These are phyloP conservation scores for Linderniella brevidens DNA, from an alignment of 257 asterid genomes.

Conservation along the genomic window DNA sequence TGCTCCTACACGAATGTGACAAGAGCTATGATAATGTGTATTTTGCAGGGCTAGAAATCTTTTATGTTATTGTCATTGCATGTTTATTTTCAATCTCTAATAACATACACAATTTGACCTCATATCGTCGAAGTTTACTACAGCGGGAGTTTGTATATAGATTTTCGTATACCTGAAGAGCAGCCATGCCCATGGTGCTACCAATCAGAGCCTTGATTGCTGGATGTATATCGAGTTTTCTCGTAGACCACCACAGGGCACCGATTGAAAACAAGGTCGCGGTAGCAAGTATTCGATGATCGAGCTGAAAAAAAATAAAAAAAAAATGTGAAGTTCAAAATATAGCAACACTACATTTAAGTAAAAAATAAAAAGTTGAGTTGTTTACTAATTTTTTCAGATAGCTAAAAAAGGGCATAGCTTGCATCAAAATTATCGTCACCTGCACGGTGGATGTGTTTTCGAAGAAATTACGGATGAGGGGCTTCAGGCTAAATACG, in stretches of 20 bases:
- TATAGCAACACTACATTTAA: neutral
- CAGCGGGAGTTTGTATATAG: too few relatives aligned
- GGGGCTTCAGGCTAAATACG: constrained; percentile 56
- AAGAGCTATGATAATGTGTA: too few relatives aligned
- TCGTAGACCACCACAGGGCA: constrained; percentile 62
- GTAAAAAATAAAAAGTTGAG: neutral
- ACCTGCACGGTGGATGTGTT: constrained; percentile 92
- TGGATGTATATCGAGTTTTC: constrained; percentile 74
- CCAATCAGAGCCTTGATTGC: constrained; percentile 50
- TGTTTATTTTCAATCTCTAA: too few relatives aligned
- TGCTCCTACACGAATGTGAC: too few relatives aligned
- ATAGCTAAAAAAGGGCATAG: neutral
- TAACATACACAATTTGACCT: too few relatives aligned
- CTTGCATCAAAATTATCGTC: constrained; percentile 1
- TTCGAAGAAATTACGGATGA: constrained; percentile 75
- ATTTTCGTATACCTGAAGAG: constrained; percentile 47
- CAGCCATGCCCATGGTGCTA: constrained; percentile 77
- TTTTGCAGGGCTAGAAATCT: too few relatives aligned
- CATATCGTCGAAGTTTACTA: too few relatives aligned
- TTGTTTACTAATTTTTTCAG: neutral
- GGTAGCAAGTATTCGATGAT: constrained; percentile 91
- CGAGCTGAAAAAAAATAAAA: constrained; percentile 33
- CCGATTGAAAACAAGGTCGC: constrained; percentile 55
- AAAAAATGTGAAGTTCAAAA: neutral
- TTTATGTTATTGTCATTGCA: too few relatives aligned